Base-by-base conservation (phyloP, 208 protist genomes). In the Trypanosomatidae sp. region DNA sequence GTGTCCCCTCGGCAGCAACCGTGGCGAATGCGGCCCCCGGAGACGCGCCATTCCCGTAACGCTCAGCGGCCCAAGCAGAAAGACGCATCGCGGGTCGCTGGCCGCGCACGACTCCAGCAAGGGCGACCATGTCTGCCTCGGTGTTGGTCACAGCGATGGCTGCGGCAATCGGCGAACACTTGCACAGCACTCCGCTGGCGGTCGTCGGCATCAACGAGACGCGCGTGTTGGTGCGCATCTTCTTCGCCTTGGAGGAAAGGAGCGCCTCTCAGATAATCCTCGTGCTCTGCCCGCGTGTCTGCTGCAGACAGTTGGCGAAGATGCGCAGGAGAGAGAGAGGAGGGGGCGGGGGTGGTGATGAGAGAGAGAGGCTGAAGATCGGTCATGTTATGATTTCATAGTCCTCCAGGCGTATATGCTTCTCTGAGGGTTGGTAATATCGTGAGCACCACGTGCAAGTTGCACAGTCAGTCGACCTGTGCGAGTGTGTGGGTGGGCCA, bases 161-260 rank as follows among this genome's bases (percentile, higher is more conserved):
- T 36, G 49, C 71, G 46, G 75, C 75, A 22, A 74, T 66, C 0
- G 75, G 75, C n/a, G 50, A 59, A 25, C 53, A 74, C 36, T 70
- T 73, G 53, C 75, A 79, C 36, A 79, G 69, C 12, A 74, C 62
- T 9, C 75, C 75, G 47, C 69, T 79, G 43, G 69, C 75, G 28
- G 5, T 74, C 12, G 75, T 71, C 5, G 75, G 75, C 39, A 36
- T 55, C 36, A 79, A 41, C 30, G 75, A 74, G n/a, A 79, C 69
- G 59, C 47, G 43, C 13, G 69, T 44, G 33, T 7, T 12, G 59
- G 59, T 46, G 33, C 15, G 0, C 59, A 65, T 65, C 3, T 65
- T 39, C 15, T 28, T 43, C 36, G 7, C 3, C 9, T 47, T 28
- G 19, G 17, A 44, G 39, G 22, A 12, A 46, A 65, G 22, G 17